A percentile compares a stretch with the other conserved stretches of the same genome.
Evolutionary conservation across 2,329 filamentous ascomycete species (phyloP).

Genomic region (Coniochaeta sp.): DNA sequence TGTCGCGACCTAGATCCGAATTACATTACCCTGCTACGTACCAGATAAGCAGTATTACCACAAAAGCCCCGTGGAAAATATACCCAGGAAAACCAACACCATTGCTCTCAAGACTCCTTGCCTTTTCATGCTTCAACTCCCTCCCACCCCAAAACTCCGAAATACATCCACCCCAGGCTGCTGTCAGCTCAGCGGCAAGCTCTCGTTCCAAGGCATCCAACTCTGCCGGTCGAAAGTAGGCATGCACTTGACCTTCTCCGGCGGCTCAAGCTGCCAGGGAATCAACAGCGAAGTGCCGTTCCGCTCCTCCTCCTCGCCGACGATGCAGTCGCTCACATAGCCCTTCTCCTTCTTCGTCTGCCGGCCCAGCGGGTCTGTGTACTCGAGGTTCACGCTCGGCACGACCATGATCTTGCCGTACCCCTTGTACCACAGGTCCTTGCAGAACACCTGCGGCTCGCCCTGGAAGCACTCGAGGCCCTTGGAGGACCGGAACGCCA

Average conservation of each 20-base stretch:
- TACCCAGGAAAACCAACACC: not conserved
- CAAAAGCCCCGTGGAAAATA: not conserved
- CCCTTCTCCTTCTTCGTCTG: constrained; percentile 44
- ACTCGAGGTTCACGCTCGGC: constrained; percentile 33
- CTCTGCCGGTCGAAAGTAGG: constrained; percentile 30
- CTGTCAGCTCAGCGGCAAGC: not conserved
- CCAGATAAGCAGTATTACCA: not conserved
- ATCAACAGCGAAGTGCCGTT: constrained; percentile 20
- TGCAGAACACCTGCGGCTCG: constrained; percentile 32
- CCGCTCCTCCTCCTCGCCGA: constrained; percentile 17
- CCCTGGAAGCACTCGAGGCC: constrained; percentile 29
- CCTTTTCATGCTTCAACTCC: not conserved
- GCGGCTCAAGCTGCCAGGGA: constrained; percentile 35
- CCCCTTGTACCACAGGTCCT: constrained; percentile 30
- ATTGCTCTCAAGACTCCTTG: not conserved
- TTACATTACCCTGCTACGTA: not conserved
- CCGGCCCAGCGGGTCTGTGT: constrained; percentile 27
- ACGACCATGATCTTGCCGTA: constrained; percentile 31
- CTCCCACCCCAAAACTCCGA: not conserved
- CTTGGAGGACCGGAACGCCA: not conserved
- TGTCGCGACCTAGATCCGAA: not conserved
- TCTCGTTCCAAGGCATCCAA: constrained; percentile 34
- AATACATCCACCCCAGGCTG: not conserved
- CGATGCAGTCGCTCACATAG: constrained; percentile 31
- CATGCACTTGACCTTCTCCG: constrained; percentile 40